phyloP scores from a whole-genome alignment of 1,139 yeast species.

The Pichiaceae sp. region DNA sequence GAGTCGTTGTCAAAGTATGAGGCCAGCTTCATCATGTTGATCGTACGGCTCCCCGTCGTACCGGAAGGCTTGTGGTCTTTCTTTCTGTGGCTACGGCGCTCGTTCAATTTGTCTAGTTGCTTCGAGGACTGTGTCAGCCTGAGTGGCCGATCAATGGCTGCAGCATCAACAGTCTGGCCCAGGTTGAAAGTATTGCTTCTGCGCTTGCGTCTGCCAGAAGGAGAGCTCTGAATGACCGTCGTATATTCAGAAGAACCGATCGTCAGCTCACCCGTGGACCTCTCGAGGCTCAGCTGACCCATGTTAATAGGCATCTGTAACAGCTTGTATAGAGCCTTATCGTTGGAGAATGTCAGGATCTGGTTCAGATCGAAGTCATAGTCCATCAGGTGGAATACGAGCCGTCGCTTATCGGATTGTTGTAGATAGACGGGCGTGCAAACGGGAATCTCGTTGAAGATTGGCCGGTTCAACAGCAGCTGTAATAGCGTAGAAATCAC shows the following conservation, averaged over 20 bases:
- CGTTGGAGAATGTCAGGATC: slow-evolving; percentile 16
- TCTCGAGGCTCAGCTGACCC: slow-evolving; percentile 18
- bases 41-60: slow-evolving; percentile 11
- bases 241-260: slow-evolving; percentile 13
- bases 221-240: slow-evolving; percentile 14
- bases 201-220: slow-evolving; percentile 8
- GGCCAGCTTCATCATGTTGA: slow-evolving; percentile 21
- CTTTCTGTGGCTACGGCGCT: not conserved
- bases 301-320: slow-evolving; percentile 19
- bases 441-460: slow-evolving; percentile 25
- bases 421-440: slow-evolving; percentile 24
- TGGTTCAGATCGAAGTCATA: slow-evolving; percentile 22
- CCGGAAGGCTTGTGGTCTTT: not conserved
- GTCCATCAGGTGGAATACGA: slow-evolving; percentile 22
- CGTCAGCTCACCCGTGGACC: slow-evolving; percentile 12
- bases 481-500: slow-evolving; percentile 25
- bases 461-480: slow-evolving; percentile 20
- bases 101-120: slow-evolving; percentile 18
- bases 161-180: slow-evolving; percentile 6
- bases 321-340: slow-evolving; percentile 17
- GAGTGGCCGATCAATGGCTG: slow-evolving; percentile 6
- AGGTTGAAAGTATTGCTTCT: slow-evolving; percentile 23
- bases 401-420: slow-evolving; percentile 15
- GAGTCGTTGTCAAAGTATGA: slow-evolving; percentile 20
- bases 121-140: slow-evolving; percentile 21